These are phyloP conservation scores for Dactylellina sp. DNA, from an alignment of 2,329 filamentous ascomycete genomes.

Conservation along the genomic window DNA sequence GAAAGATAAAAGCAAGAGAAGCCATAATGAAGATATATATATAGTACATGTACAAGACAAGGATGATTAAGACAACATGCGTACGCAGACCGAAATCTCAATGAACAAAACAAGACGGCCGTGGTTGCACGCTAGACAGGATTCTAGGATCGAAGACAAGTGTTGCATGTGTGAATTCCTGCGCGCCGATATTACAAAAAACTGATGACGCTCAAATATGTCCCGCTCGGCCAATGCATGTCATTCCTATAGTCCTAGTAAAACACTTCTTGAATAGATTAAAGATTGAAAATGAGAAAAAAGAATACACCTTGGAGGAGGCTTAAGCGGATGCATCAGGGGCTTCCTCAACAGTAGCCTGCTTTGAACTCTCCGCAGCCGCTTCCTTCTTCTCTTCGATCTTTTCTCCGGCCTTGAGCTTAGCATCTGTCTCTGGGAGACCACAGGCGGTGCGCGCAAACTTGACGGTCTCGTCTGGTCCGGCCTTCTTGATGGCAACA, in stretches of 20 bases:
- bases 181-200: conserved; percentile 11
- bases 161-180: not conserved
- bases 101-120: not conserved
- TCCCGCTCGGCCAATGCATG: conserved; percentile 34
- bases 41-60: conserved; percentile 4
- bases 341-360: conserved; percentile 52
- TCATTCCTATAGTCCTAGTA: conserved; percentile 44
- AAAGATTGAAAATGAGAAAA: conserved; percentile 1
- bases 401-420: conserved; percentile 31
- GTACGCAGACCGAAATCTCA: too few relatives aligned
- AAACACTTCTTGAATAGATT: conserved; percentile 41
- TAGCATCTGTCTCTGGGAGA: conserved; percentile 42
- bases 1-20: too few relatives aligned
- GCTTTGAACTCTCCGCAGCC: conserved; percentile 36
- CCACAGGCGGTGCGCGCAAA: conserved; percentile 58
- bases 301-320: not conserved
- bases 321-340: conserved; percentile 47
- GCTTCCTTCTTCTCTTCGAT: conserved; percentile 34
- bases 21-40: too few relatives aligned
- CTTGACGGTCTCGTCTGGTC: conserved; percentile 57
- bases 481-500: conserved; percentile 58
- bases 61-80: not conserved
- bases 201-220: conserved; percentile 32
- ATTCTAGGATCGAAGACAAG: not conserved
- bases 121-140: not conserved